Evolutionary conservation across 768 basidiomycete genomes (phyloP).

Genomic region (Russula brevipes): DNA sequence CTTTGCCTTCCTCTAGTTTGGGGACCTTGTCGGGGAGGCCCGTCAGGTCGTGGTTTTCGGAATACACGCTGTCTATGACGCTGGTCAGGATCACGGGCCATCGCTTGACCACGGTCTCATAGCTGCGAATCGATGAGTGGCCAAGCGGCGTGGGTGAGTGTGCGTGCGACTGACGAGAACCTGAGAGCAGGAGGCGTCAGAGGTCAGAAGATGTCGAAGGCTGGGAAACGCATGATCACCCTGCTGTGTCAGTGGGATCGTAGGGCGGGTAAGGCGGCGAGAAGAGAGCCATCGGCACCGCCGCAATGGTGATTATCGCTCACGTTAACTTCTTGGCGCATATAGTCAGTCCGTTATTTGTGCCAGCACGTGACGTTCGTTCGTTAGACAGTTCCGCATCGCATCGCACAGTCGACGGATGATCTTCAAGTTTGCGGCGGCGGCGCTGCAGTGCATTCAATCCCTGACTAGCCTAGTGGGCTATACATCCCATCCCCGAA

Average conservation of each 20-base stretch:
- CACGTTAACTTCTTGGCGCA: too few species aligned
- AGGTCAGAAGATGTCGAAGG: background rate
- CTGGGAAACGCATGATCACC: conserved; percentile 38
- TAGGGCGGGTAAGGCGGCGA: conserved; percentile 60
- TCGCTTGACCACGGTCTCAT: conserved; percentile 70
- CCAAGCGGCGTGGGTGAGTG: background rate
- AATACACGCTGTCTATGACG: conserved; percentile 71
- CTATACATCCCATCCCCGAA: too few species aligned
- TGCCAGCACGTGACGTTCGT: too few species aligned
- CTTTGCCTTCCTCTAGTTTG: conserved; percentile 69
- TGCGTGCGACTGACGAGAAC: conserved; percentile 52
- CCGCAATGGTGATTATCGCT: too few species aligned
- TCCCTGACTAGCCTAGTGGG: too few species aligned
- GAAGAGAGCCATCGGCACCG: conserved; percentile 32
- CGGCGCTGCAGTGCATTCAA: too few species aligned
- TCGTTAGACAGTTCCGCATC: too few species aligned
- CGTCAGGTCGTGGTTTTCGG: conserved; percentile 58
- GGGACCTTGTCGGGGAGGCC: conserved; percentile 33
- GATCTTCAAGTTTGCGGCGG: too few species aligned
- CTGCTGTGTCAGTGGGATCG: conserved; percentile 63
- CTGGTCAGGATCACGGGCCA: conserved; percentile 84
- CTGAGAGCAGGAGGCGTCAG: conserved; percentile 29
- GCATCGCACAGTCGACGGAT: too few species aligned
- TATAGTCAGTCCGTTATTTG: too few species aligned
- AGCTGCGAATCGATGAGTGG: conserved; percentile 39